A percentile compares a stretch with the other conserved stretches of the same genome.
phyloP scores from a whole-genome alignment of 257 asterid genomes.

The Jacaranda mimosifolia region DNA sequence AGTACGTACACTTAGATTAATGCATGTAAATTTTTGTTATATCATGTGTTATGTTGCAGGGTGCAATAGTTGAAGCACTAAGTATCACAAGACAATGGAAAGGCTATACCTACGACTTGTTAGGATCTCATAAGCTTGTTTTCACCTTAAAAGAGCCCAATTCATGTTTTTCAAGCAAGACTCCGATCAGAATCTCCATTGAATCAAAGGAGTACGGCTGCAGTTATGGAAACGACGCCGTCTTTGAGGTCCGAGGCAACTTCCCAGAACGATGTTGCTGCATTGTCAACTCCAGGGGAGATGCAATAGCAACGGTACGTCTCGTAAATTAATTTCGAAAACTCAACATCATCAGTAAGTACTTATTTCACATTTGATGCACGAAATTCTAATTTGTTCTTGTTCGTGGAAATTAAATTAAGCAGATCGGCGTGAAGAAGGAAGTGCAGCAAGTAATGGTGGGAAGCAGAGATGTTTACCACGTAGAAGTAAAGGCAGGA shows the following conservation, averaged over 20 bases:
- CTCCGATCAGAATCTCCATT: constrained; percentile 54
- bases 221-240: constrained; percentile 23
- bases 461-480: constrained; percentile 64
- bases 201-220: constrained; percentile 48
- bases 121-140: constrained; percentile 64
- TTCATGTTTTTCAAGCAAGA: constrained; percentile 55
- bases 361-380: no score
- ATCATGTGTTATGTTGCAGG: constrained; percentile 47
- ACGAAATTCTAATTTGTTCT: not conserved
- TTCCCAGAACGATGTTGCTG: constrained; percentile 65
- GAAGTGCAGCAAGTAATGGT: constrained; percentile 58
- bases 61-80: constrained; percentile 76
- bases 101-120: constrained; percentile 57
- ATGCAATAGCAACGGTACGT: constrained; percentile 63
- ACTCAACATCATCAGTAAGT: no score
- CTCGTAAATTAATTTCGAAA: not conserved
- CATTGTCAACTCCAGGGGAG: constrained; percentile 70
- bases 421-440: constrained; percentile 68
- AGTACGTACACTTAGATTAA: no score
- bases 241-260: constrained; percentile 65
- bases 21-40: not conserved
- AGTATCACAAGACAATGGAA: constrained; percentile 73
- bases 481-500: constrained; percentile 74
- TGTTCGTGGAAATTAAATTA: not conserved
- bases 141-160: constrained; percentile 74